Evolutionary conservation across 192 early-diverging fungal genomes (phyloP).

Genomic region (Linderina pennispora): DNA sequence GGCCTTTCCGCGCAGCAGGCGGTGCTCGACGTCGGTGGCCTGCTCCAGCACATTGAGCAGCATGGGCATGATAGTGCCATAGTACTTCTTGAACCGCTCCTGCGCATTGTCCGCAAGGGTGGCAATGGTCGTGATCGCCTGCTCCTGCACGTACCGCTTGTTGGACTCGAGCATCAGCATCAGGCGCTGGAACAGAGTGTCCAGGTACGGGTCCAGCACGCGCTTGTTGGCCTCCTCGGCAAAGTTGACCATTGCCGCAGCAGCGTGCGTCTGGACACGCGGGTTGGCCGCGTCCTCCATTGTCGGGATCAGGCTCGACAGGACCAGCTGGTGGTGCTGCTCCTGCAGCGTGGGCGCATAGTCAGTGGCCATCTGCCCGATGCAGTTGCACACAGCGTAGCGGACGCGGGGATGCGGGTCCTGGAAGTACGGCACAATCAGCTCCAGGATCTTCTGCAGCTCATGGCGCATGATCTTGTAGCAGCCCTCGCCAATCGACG

Average conservation of each 20-base stretch:
- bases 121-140: slow-evolving; percentile 97
- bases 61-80: slow-evolving; percentile 92
- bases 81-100: slow-evolving; percentile 86
- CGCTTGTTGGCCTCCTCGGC: slow-evolving; percentile 82
- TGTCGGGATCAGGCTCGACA: slow-evolving; percentile 74
- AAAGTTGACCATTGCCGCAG: slow-evolving; percentile 97
- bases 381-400: slow-evolving; percentile 91
- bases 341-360: slow-evolving; percentile 77
- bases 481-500: slow-evolving; percentile 96
- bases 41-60: slow-evolving; percentile 82
- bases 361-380: slow-evolving; percentile 98
- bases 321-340: slow-evolving; percentile 63
- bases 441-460: slow-evolving; percentile 74
- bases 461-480: slow-evolving; percentile 89
- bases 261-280: slow-evolving; percentile 92
- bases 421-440: slow-evolving; percentile 73
- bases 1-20: slow-evolving; percentile 90
- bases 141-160: slow-evolving; percentile 95
- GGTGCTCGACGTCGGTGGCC: slow-evolving; percentile 81
- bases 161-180: slow-evolving; percentile 75
- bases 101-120: slow-evolving; percentile 95
- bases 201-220: slow-evolving; percentile 82
- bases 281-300: slow-evolving; percentile 76
- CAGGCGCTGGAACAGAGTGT: slow-evolving; percentile 82
- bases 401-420: slow-evolving; percentile 95